Evolutionary conservation across 2,329 filamentous ascomycete genomes (phyloP).

Genomic region (Xylariales sp.): DNA sequence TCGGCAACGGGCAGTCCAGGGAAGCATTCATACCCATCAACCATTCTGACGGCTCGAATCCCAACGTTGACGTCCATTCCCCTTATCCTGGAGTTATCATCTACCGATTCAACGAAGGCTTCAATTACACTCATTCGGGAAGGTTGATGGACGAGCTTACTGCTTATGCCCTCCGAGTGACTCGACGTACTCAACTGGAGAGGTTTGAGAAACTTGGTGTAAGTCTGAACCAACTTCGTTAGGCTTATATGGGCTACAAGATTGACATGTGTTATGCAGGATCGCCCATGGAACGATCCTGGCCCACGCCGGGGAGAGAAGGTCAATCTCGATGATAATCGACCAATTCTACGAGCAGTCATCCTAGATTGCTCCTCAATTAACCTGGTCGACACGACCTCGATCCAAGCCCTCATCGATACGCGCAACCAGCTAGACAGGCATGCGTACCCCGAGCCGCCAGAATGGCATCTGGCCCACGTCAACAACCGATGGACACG

Average conservation of each 20-base stretch:
- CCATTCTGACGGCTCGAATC: constrained; percentile 48
- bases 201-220: constrained; percentile 43
- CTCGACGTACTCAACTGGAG: constrained; percentile 38
- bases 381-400: constrained; percentile 53
- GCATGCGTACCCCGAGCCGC: constrained; percentile 42
- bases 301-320: constrained; percentile 32
- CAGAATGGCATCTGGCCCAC: constrained; percentile 51
- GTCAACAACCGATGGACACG: constrained; percentile 53
- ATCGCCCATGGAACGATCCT: constrained; percentile 54
- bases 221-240: constrained; percentile 18
- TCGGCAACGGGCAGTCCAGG: constrained; percentile 27
- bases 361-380: constrained; percentile 55
- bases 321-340: constrained; percentile 16
- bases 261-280: constrained; percentile 9
- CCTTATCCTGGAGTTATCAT: constrained; percentile 51
- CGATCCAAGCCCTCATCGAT: constrained; percentile 52
- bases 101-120: constrained; percentile 50
- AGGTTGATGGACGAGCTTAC: constrained; percentile 47
- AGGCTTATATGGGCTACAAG: background rate
- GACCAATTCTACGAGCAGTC: constrained; percentile 47
- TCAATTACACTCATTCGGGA: constrained; percentile 52
- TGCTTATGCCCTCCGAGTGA: constrained; percentile 39
- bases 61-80: constrained; percentile 36
- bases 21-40: constrained; percentile 44
- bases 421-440: constrained; percentile 49